Base-by-base conservation (phyloP, 2,329 filamentous ascomycete genomes). In the Sporothrix mexicana region DNA sequence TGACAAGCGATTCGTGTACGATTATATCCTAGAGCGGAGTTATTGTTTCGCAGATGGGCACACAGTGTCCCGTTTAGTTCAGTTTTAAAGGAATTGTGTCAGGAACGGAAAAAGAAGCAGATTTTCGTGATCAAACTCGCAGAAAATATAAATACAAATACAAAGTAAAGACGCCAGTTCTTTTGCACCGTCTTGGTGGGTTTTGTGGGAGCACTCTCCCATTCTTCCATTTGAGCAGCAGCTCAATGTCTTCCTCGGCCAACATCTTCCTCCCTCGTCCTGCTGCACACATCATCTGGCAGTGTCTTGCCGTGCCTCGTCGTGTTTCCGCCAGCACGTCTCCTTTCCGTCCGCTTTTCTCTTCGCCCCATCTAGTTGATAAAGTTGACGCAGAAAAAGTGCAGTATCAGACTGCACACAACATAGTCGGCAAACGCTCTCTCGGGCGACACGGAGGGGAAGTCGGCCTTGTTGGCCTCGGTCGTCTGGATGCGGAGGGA, bases 341-440 rank as follows among this genome's bases (percentile, higher is more conserved):
- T 17, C 41, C 59, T 15, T 23, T 8, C 2, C 13, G 30, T 15
- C 49, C 30, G 23, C 45, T 25, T 12, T 20, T 51, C 53, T 36
- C 17, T 3, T 30, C 3, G 4, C 7, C 7, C 47, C 49, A 23
- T 25, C n/a, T 73, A 99, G 88, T 99, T 99, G 86, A 99, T 98
- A 83, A 99, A 99, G 88, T 99, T 99, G 81, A 98, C 91, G 84
- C 95, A 98, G 87, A 99, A 99, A 85, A 98, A 97, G 85, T 99
- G 96, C 82, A 98, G 85, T 81, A 98, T 93, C 81, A 99, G 82
- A 82, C 95, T 98, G 81, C 95, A 96, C 78, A 98, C 93, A 74
- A 99, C 88, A 80, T 92, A 99, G 84, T 99, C 96, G 80, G 96
- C 95, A 82, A 99, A 99, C 53, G 96, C 95, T 81, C 93, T 89